These are phyloP conservation scores for Licmophora abbreviata DNA, from an alignment of 108 stramenopile species.

Conservation along the genomic window DNA sequence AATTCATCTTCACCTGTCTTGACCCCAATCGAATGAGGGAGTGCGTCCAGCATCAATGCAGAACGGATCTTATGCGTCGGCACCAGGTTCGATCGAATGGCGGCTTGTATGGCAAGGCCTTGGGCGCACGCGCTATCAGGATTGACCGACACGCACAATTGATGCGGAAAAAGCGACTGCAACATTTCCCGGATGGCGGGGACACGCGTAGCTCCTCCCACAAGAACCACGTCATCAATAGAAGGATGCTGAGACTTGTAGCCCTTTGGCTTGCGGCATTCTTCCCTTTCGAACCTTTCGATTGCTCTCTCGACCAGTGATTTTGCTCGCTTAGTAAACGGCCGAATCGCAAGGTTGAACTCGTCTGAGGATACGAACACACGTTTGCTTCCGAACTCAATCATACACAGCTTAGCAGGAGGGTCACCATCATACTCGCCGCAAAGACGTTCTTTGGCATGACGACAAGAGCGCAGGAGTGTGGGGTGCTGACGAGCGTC, in stretches of 20 bases:
- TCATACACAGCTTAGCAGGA: conserved; percentile 8
- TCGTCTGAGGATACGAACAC: conserved; percentile 24
- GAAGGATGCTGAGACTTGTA: not conserved
- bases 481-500: conserved; percentile 14
- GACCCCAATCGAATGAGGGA: conserved; percentile 78
- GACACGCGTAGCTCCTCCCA: conserved; percentile 71
- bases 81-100: conserved; percentile 45
- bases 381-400: conserved; percentile 11
- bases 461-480: conserved; percentile 41
- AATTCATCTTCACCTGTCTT: conserved; percentile 16
- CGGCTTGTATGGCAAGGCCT: conserved; percentile 76
- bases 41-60: conserved; percentile 75
- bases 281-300: conserved; percentile 5
- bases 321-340: conserved; percentile 26
- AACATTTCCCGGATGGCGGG: conserved; percentile 60
- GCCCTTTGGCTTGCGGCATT: not conserved
- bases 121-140: conserved; percentile 74
- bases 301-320: conserved; percentile 31
- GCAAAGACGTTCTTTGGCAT: conserved; percentile 68
- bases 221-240: conserved; percentile 71
- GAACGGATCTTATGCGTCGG: conserved; percentile 56
- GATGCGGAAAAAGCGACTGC: conserved; percentile 45
- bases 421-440: conserved; percentile 24
- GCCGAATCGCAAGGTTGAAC: conserved; percentile 33
- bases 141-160: conserved; percentile 59